Percentiles rank a stretch among this genome's conserved stretches.
Conservation (phyloP, 352 stramenopile species). For the Phytophthora pistaciae region DNA sequence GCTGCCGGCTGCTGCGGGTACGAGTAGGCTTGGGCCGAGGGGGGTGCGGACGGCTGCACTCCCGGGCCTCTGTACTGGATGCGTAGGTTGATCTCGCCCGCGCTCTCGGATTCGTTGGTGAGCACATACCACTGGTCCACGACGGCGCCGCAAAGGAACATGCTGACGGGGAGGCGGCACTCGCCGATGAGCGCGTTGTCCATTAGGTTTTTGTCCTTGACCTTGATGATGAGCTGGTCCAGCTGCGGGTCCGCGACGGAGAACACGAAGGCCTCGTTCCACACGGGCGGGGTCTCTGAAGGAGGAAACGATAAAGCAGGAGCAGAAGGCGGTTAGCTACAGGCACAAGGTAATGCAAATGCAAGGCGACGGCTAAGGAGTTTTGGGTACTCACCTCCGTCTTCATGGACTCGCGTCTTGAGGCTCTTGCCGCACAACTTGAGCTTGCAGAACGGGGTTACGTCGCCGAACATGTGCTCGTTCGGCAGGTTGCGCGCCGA, state of each 20-base stretch:
- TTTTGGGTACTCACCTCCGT: constrained; percentile 58
- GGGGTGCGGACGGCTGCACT: constrained; percentile 22
- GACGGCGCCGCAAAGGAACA: constrained; percentile 72
- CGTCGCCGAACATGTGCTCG: constrained; percentile 87
- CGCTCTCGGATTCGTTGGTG: constrained; percentile 64
- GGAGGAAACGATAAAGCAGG: too few species aligned
- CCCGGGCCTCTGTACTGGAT: constrained; percentile 66
- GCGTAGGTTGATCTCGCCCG: constrained; percentile 85
- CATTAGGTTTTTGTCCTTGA: constrained; percentile 90
- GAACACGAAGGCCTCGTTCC: constrained; percentile 89
- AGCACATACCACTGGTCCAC: constrained; percentile 86
- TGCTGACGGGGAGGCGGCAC: constrained; percentile 73
- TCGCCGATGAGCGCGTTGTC: constrained; percentile 80
- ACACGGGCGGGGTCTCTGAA: constrained; percentile 74
- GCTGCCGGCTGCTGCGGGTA: constrained; percentile 36
- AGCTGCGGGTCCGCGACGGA: constrained; percentile 73
- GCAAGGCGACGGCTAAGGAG: neutral
- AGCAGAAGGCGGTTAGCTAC: neutral
- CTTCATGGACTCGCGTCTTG: constrained; percentile 86
- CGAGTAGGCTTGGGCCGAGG: constrained; percentile 38
- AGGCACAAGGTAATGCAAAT: neutral
- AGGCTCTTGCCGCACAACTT: constrained; percentile 64
- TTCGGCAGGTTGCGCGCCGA: constrained; percentile 83
- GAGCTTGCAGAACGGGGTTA: constrained; percentile 86
- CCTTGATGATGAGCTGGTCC: constrained; percentile 76